Conservation (phyloP, 306 rosid genomes). For the barrel medic (Medicago truncatula) region DNA sequence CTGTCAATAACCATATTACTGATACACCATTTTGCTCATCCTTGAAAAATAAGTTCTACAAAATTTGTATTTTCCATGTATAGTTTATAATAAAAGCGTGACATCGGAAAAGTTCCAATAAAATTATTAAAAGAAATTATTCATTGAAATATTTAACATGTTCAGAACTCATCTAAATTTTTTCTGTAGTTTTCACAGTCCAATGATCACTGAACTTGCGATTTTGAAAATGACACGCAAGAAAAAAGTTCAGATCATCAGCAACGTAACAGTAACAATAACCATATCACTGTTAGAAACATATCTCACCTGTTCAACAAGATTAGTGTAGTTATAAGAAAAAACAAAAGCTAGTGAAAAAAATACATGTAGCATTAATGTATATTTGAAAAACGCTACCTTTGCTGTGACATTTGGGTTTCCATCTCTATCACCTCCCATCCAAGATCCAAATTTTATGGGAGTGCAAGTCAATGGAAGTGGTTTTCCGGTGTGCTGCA, state of each 20-base stretch:
- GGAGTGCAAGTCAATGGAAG: slow-evolving; percentile 96
- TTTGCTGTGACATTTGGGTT: slow-evolving; percentile 94
- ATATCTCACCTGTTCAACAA: slow-evolving; percentile 17
- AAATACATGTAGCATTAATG: slow-evolving; percentile 8
- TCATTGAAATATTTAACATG: not conserved
- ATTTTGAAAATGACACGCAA: slow-evolving; percentile 5
- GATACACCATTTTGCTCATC: no score
- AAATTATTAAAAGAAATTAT: slow-evolving; percentile 17
- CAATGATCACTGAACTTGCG: not conserved
- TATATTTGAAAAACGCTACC: slow-evolving; percentile 50
- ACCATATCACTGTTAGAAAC: slow-evolving; percentile 14
- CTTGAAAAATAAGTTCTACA: no score
- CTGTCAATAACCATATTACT: slow-evolving; percentile 3
- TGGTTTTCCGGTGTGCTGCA: slow-evolving; percentile 88
- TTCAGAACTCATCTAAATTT: not conserved
- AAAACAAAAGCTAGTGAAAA: slow-evolving; percentile 17
- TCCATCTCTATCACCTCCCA: slow-evolving; percentile 99
- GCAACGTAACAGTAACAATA: slow-evolving; percentile 2
- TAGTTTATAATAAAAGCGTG: not conserved
- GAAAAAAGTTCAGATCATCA: not conserved
- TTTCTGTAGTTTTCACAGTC: not conserved
- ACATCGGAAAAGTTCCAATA: not conserved
- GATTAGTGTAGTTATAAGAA: slow-evolving; percentile 14
- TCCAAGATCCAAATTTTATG: slow-evolving; percentile 93
- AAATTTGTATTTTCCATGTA: not conserved